These are phyloP conservation scores for Fusarium pseudonygamai DNA, from an alignment of 2,329 filamentous ascomycete species.

Conservation along the genomic window DNA sequence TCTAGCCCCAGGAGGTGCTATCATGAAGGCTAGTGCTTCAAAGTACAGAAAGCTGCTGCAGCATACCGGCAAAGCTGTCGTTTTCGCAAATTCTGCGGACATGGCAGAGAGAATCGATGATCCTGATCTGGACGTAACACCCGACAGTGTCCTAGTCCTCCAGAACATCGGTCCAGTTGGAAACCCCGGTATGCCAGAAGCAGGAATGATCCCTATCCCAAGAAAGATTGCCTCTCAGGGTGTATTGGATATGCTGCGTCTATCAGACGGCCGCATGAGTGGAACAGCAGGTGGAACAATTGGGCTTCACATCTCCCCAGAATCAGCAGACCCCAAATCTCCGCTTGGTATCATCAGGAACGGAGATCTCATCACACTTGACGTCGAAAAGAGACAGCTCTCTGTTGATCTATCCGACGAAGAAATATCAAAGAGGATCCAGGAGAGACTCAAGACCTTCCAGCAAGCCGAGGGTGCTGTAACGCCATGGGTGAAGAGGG, in stretches of 20 bases:
- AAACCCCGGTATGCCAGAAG: slow-evolving; percentile 93
- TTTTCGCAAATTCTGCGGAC: slow-evolving; percentile 81
- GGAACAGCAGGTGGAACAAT: slow-evolving; percentile 92
- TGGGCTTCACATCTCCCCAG: slow-evolving; percentile 86
- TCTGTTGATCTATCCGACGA: slow-evolving; percentile 70
- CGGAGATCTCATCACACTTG: slow-evolving; percentile 82
- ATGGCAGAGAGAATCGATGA: slow-evolving; percentile 71
- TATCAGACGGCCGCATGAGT: slow-evolving; percentile 88
- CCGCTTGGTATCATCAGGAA: slow-evolving; percentile 80
- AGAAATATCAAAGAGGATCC: slow-evolving; percentile 71
- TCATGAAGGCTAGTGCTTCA: slow-evolving; percentile 87
- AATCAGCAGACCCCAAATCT: slow-evolving; percentile 79
- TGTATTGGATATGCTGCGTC: slow-evolving; percentile 80
- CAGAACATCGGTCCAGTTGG: slow-evolving; percentile 91
- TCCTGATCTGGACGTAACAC: slow-evolving; percentile 68
- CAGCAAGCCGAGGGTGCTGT: slow-evolving; percentile 40
- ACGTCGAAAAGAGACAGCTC: slow-evolving; percentile 72
- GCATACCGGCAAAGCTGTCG: slow-evolving; percentile 62
- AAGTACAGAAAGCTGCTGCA: slow-evolving; percentile 72
- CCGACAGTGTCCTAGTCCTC: slow-evolving; percentile 76
- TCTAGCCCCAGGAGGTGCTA: slow-evolving; percentile 81
- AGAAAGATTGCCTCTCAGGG: slow-evolving; percentile 81
- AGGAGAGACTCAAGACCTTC: slow-evolving; percentile 63
- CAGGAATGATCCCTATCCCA: slow-evolving; percentile 70
- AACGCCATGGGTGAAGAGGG: slow-evolving; percentile 2